These are phyloP conservation scores for Eucalyptus cloeziana DNA, from an alignment of 345 rosid species.

Conservation along the genomic window DNA sequence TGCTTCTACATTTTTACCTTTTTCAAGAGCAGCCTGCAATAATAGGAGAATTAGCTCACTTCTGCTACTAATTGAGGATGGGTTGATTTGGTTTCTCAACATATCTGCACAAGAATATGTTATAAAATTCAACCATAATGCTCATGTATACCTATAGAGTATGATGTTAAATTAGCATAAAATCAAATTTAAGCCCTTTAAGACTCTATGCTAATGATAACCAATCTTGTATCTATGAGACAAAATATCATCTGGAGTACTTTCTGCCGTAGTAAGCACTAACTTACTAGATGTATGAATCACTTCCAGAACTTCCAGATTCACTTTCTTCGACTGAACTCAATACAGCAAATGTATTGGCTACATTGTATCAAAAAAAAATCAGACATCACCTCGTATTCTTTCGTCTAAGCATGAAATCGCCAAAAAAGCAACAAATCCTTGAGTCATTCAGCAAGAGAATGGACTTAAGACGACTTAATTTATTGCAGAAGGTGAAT, in stretches of 20 bases:
- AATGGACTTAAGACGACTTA: not conserved
- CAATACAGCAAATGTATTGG: not conserved
- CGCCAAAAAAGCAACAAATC: not conserved
- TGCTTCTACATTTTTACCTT: slow-evolving; percentile 37
- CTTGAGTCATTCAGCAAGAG: not conserved
- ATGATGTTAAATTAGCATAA: not conserved
- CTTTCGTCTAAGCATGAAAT: not conserved
- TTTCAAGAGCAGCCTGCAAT: slow-evolving; percentile 65
- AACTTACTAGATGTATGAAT: not conserved
- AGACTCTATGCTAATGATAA: not conserved
- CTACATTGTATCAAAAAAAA: not conserved
- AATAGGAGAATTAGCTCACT: not conserved
- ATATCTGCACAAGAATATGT: not conserved
- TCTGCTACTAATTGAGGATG: not conserved
- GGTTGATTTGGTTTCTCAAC: not conserved
- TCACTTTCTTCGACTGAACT: not conserved
- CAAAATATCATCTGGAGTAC: not conserved
- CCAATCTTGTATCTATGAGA: not conserved
- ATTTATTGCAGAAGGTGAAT: not conserved
- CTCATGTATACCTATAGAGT: not conserved
- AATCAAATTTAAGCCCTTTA: not conserved
- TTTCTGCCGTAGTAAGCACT: not conserved
- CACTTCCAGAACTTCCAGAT: not conserved
- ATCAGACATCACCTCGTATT: not conserved
- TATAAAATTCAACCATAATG: not conserved